These are phyloP conservation scores for Lithohypha guttulata DNA, from an alignment of 2,329 filamentous ascomycete species.

Conservation along the genomic window DNA sequence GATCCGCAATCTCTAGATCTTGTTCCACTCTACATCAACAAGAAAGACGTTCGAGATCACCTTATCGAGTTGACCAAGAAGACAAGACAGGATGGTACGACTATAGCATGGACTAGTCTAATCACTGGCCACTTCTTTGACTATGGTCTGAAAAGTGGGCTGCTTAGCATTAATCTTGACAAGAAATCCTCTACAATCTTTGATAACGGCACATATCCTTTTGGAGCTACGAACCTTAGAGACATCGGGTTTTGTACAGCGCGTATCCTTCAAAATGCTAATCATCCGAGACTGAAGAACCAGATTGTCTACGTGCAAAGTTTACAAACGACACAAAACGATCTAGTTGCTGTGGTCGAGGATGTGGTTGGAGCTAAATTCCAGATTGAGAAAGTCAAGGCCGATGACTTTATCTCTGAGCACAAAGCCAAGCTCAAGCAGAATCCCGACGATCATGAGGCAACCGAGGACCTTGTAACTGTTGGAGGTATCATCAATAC, in stretches of 20 bases:
- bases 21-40: constrained; percentile 25
- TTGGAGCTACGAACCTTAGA: constrained; percentile 9
- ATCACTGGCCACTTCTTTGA: constrained; percentile 12
- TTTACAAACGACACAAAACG: constrained; percentile 35
- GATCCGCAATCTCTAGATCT: constrained; percentile 15
- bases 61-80: constrained; percentile 21
- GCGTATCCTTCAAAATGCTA: constrained; percentile 1
- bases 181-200: constrained; percentile 6
- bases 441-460: constrained; percentile 1
- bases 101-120: constrained; percentile 9
- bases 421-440: constrained; percentile 29
- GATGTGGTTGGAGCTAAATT: constrained; percentile 17
- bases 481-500: constrained; percentile 10
- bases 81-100: not conserved
- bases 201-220: constrained; percentile 8
- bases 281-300: constrained; percentile 8
- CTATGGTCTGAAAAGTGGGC: constrained; percentile 7
- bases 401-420: constrained; percentile 4
- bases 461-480: constrained; percentile 8
- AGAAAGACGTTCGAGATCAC: constrained; percentile 23
- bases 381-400: constrained; percentile 9
- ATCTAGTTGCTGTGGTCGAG: constrained; percentile 27
- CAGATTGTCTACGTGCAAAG: constrained; percentile 30
- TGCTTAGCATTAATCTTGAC: constrained; percentile 4
- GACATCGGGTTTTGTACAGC: constrained; percentile 5